Evolutionary conservation across 2,329 filamentous ascomycete species (phyloP), one percentile per base, ranked within the genome.

Genomic region (Monilinia fructigena): DNA sequence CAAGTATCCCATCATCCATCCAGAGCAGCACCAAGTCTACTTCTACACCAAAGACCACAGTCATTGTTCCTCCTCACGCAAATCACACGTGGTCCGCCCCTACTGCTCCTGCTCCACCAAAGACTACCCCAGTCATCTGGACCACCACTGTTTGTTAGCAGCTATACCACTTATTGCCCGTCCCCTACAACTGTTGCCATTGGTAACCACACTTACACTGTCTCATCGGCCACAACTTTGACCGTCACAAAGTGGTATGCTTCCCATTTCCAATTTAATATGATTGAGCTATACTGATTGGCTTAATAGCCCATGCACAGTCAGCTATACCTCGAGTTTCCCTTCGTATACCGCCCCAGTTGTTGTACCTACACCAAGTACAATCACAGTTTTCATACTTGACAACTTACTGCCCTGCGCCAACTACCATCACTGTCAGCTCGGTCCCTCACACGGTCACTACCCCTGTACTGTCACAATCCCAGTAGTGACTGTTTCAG

Each of bases 371-470:
- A 48, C 45, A 11, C 48, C 55, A 40, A 60, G 35, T 18, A 63
- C 56, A 7, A 63, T 54, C 23, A 58, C 59, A 4, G 42, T 61
- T 0, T 0, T 65, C 63, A 10, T 65, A 55, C 14, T 48, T 60
- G 23, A 67, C 66, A 35, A 65, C 52, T n/a, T 66, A 54, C 5
- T 48, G 56, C 58, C 65, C 68, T 18, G 47, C 26, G 63, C 40
- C 69, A 53, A 71, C 67, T 28, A 68, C 52, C 31, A 67, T 63
- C 28, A 70, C 58, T 35, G 62, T 70, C 40, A 67, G 70, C 67
- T 69, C 69, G 47, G 63, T 72, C 53, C 73, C 72, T 65, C 69
- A 65, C 14, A 47, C 55, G 35, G 67, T 69, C n/a, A 66, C 67
- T 26, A 66, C 69, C 20, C 52, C 67, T 6, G 66, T 20, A 69